Conservation (phyloP, 2,329 filamentous ascomycete species). For the Aspergillus novoparasiticus region DNA sequence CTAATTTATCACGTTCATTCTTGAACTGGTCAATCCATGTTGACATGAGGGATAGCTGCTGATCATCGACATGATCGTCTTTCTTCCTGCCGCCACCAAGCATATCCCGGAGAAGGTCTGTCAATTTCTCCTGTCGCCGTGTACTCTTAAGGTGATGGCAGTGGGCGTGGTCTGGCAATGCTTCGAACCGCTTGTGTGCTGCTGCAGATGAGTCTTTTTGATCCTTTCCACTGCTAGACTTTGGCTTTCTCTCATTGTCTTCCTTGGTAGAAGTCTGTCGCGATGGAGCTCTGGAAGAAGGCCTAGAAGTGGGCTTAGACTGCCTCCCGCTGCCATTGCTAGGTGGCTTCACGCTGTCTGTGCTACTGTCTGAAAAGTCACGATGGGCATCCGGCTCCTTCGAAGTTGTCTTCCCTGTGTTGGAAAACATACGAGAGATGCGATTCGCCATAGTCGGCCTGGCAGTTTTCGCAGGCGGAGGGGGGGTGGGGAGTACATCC, state of each 20-base stretch:
- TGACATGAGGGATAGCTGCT: constrained; percentile 89
- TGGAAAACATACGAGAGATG: constrained; percentile 50
- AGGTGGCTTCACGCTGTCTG: constrained; percentile 37
- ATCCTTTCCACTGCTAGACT: constrained; percentile 32
- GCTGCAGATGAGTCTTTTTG: constrained; percentile 34
- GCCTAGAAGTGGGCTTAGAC: constrained; percentile 29
- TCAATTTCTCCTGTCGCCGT: constrained; percentile 90
- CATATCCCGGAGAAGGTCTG: constrained; percentile 85
- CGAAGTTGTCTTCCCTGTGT: constrained; percentile 39
- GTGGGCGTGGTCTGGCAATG: constrained; percentile 69
- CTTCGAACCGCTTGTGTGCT: constrained; percentile 56
- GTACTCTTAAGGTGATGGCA: constrained; percentile 87
- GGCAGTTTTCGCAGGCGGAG: constrained; percentile 33
- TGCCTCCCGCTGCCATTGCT: constrained; percentile 36
- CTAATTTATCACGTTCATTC: constrained; percentile 76
- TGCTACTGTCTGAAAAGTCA: constrained; percentile 42
- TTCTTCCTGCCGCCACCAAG: constrained; percentile 81
- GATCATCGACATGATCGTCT: constrained; percentile 59
- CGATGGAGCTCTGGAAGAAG: constrained; percentile 35
- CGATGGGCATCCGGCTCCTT: constrained; percentile 36
- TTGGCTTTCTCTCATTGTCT: constrained; percentile 31
- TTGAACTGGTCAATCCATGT: constrained; percentile 95
- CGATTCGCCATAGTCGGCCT: constrained; percentile 49
- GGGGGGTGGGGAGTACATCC: constrained; percentile 34
- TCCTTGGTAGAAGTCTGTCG: constrained; percentile 39